phyloP scores from a whole-genome alignment of 1,284 basidiomycete species.

The Cryptococcus sp. region DNA sequence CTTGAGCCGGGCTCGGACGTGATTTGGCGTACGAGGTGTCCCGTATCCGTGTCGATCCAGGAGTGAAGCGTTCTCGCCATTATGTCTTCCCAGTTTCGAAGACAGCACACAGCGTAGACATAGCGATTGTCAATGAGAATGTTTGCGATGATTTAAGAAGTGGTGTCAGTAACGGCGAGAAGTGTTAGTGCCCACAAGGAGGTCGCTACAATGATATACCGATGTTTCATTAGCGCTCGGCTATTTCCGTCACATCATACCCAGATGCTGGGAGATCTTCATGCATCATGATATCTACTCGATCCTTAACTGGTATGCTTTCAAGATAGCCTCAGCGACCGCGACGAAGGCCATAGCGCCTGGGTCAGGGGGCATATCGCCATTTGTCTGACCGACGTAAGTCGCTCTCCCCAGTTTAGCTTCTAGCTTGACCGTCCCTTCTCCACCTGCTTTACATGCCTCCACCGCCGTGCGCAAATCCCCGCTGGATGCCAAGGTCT shows the following conservation, averaged over 20 bases:
- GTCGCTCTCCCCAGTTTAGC: conserved; percentile 56
- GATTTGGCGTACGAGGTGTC: conserved; percentile 7
- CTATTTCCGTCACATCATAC: too few species aligned
- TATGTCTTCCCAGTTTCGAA: too few species aligned
- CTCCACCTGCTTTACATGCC: conserved; percentile 49
- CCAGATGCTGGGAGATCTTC: too few species aligned
- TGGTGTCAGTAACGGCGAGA: too few species aligned
- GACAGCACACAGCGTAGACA: too few species aligned
- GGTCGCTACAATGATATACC: too few species aligned
- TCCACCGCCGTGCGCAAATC: conserved; percentile 46
- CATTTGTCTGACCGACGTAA: conserved; percentile 52
- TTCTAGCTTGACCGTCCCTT: conserved; percentile 49
- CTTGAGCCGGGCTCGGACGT: conserved; percentile 1
- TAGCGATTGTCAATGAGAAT: too few species aligned
- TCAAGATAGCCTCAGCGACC: conserved; percentile 39
- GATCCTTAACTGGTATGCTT: conserved; percentile 5
- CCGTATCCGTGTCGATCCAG: conserved; percentile 14
- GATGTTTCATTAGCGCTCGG: too few species aligned
- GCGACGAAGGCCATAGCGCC: conserved; percentile 51
- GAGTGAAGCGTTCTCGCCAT: too few species aligned
- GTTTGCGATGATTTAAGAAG: too few species aligned
- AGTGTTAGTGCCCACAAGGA: too few species aligned
- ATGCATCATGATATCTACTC: too few species aligned
- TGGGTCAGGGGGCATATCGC: conserved; percentile 50
- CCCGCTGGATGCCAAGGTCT: conserved; percentile 43